Evolutionary conservation across 1,284 basidiomycete species (phyloP).

Genomic region (Somion occarium): DNA sequence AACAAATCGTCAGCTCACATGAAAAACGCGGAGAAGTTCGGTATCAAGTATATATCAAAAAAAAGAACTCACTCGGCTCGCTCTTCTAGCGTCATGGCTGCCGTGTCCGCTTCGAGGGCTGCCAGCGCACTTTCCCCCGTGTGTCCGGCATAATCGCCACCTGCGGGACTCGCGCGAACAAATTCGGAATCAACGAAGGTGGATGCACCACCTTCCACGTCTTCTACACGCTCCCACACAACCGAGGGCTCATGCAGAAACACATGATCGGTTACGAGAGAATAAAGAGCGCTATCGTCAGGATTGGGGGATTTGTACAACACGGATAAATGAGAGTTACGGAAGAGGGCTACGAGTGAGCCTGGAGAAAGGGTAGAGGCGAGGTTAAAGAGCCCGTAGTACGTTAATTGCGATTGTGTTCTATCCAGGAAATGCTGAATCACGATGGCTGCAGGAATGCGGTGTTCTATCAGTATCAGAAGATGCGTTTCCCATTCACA

Average conservation of each 20-base stretch:
- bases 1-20: not conserved
- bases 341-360: constrained; percentile 75
- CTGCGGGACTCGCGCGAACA: constrained; percentile 56
- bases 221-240: constrained; percentile 86
- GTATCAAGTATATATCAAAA: constrained; percentile 1
- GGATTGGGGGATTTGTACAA: constrained; percentile 57
- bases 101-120: constrained; percentile 23
- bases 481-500: not conserved
- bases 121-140: constrained; percentile 56
- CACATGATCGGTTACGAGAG: constrained; percentile 78
- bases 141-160: constrained; percentile 76
- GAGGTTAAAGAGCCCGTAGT: constrained; percentile 73
- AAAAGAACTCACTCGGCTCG: constrained; percentile 44
- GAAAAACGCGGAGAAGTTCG: not conserved
- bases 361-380: constrained; percentile 50
- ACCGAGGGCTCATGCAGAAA: constrained; percentile 75
- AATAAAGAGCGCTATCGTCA: constrained; percentile 56
- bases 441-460: constrained; percentile 48
- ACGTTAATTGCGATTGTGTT: constrained; percentile 81
- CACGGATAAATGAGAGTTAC: constrained; percentile 86
- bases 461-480: not conserved
- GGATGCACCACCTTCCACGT: constrained; percentile 75
- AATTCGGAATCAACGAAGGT: constrained; percentile 76
- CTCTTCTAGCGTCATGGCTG: constrained; percentile 36
- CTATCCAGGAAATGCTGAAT: constrained; percentile 68